phyloP scores from a whole-genome alignment of 805 yeast species.

The Yarrowia sp. region DNA sequence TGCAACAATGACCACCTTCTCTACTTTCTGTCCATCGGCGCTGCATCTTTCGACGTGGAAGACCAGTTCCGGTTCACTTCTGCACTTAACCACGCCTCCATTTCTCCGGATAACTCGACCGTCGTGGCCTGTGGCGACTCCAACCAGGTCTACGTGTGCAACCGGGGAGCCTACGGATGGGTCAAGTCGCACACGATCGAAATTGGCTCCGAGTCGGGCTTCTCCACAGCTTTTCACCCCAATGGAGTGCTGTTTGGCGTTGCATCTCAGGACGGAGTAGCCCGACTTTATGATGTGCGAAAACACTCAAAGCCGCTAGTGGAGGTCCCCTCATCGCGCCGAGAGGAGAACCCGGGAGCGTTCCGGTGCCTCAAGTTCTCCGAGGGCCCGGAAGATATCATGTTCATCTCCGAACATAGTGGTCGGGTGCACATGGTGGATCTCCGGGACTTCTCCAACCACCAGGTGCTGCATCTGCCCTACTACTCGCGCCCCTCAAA shows the following conservation, averaged over 20 bases:
- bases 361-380: slow-evolving; percentile 65
- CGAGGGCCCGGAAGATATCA: slow-evolving; percentile 67
- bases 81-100: slow-evolving; percentile 23
- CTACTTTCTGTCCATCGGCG: slow-evolving; percentile 57
- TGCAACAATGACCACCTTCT: slow-evolving; percentile 82
- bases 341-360: slow-evolving; percentile 54
- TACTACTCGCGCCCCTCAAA: slow-evolving; percentile 26
- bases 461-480: slow-evolving; percentile 60
- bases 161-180: slow-evolving; percentile 34
- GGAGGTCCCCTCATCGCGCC: slow-evolving; percentile 45
- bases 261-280: slow-evolving; percentile 82
- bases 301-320: slow-evolving; percentile 44
- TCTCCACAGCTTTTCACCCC: slow-evolving; percentile 75
- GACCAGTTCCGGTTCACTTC: slow-evolving; percentile 18
- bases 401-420: slow-evolving; percentile 77
- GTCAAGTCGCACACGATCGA: slow-evolving; percentile 44
- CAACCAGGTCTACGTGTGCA: slow-evolving; percentile 55
- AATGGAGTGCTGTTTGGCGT: slow-evolving; percentile 73
- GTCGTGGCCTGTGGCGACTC: slow-evolving; percentile 77
- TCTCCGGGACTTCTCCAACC: slow-evolving; percentile 66
- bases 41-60: slow-evolving; percentile 5
- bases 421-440: slow-evolving; percentile 86
- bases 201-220: slow-evolving; percentile 73
- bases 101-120: slow-evolving; percentile 21
- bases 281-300: slow-evolving; percentile 74